These are phyloP conservation scores for Fusarium sp. DNA, from an alignment of 2,329 filamentous ascomycete species.

Conservation along the genomic window DNA sequence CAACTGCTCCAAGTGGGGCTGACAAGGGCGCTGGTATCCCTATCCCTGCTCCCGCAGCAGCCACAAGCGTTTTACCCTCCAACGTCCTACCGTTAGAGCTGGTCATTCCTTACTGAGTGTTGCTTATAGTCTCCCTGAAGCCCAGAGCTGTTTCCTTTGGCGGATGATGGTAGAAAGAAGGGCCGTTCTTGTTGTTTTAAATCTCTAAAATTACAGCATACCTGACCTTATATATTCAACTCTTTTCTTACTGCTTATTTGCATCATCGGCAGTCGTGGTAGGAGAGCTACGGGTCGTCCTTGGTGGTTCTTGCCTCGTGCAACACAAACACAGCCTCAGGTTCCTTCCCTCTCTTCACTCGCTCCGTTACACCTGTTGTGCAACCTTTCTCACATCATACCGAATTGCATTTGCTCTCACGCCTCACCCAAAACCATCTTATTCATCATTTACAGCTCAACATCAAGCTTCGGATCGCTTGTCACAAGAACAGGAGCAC, in stretches of 20 bases:
- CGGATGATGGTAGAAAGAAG: slow-evolving; percentile 7
- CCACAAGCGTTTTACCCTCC: slow-evolving; percentile 38
- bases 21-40: slow-evolving; percentile 33
- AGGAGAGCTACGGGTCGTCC: slow-evolving; percentile 13
- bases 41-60: slow-evolving; percentile 43
- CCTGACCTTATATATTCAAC: not conserved
- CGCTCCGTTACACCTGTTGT: slow-evolving; percentile 38
- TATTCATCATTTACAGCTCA: slow-evolving; percentile 29
- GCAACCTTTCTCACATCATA: slow-evolving; percentile 12
- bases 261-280: slow-evolving; percentile 2
- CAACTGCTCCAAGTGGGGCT: slow-evolving; percentile 22
- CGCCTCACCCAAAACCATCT: slow-evolving; percentile 29
- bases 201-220: slow-evolving; percentile 12
- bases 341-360: slow-evolving; percentile 21
- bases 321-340: slow-evolving; percentile 26
- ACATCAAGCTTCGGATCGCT: slow-evolving; percentile 9
- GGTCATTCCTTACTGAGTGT: slow-evolving; percentile 36
- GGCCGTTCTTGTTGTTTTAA: slow-evolving; percentile 3
- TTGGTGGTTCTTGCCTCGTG: slow-evolving; percentile 35
- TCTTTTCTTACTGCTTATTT: slow-evolving; percentile 7
- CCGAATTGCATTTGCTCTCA: slow-evolving; percentile 12
- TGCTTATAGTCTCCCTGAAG: slow-evolving; percentile 43
- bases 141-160: slow-evolving; percentile 26
- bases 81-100: slow-evolving; percentile 36
- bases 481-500: slow-evolving; percentile 21